These are phyloP conservation scores for Viola odorata DNA, from an alignment of 345 rosid species.

Conservation along the genomic window DNA sequence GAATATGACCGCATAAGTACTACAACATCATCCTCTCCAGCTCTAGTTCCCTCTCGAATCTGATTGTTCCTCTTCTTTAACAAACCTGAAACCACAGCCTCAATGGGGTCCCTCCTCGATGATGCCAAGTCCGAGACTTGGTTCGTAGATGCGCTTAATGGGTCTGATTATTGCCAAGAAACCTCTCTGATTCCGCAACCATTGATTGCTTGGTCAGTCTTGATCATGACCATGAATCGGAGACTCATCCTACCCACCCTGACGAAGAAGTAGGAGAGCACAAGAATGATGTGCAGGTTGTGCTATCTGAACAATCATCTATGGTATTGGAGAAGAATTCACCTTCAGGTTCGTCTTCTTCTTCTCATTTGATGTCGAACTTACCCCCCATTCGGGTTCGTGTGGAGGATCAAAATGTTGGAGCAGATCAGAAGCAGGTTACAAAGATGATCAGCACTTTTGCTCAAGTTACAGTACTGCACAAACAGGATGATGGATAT, in stretches of 20 bases:
- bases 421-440: constrained; percentile 50
- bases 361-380: constrained; percentile 59
- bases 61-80: constrained; percentile 60
- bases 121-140: constrained; percentile 71
- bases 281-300: constrained; percentile 42
- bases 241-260: constrained; percentile 12
- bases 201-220: constrained; percentile 49
- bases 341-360: constrained; percentile 55
- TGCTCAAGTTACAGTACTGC: constrained; percentile 22
- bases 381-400: constrained; percentile 66
- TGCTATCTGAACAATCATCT: constrained; percentile 49
- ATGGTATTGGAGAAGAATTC: constrained; percentile 41
- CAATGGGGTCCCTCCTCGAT: constrained; percentile 63
- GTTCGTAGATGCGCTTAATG: constrained; percentile 83
- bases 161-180: constrained; percentile 54
- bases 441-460: constrained; percentile 36
- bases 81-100: constrained; percentile 65
- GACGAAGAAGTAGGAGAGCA: constrained; percentile 15
- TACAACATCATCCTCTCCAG: constrained; percentile 28
- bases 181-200: constrained; percentile 58
- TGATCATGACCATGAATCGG: constrained; percentile 28
- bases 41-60: constrained; percentile 39
- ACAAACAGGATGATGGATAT: constrained; percentile 35
- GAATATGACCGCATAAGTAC: constrained; percentile 54
- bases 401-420: constrained; percentile 27